These are phyloP conservation scores for Cladobotryum mycophilum DNA, from an alignment of 2,329 filamentous ascomycete species.

Conservation along the genomic window DNA sequence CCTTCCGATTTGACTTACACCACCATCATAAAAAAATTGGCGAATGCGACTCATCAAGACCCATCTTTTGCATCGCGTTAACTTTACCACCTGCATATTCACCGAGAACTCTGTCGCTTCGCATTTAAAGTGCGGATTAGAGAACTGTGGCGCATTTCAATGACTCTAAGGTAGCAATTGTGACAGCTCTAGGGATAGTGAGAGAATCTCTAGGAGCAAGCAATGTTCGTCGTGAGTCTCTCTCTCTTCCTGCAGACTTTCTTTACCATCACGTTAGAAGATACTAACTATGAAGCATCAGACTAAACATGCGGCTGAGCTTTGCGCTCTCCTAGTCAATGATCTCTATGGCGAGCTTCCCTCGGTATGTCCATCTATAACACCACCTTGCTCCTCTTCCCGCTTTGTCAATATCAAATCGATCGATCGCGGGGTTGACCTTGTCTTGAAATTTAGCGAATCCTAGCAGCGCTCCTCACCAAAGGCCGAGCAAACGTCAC, in stretches of 20 bases:
- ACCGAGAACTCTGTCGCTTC: neutral
- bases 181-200: conserved; percentile 71
- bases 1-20: conserved; percentile 14
- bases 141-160: conserved; percentile 34
- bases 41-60: conserved; percentile 10
- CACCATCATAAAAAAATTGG: conserved; percentile 12
- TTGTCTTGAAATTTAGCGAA: conserved; percentile 54
- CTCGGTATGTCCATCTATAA: conserved; percentile 52
- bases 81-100: neutral
- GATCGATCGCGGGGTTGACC: conserved; percentile 21
- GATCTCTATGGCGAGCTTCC: conserved; percentile 89
- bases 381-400: neutral
- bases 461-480: conserved; percentile 71
- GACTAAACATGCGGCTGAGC: conserved; percentile 74
- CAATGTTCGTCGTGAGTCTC: conserved; percentile 47
- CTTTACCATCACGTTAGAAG: neutral
- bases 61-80: conserved; percentile 2
- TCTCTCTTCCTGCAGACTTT: conserved; percentile 13
- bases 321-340: conserved; percentile 82
- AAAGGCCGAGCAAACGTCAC: conserved; percentile 69
- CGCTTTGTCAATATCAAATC: neutral
- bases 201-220: conserved; percentile 70
- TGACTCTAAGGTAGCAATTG: conserved; percentile 62
- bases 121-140: neutral
- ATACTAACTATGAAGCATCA: conserved; percentile 27